These are phyloP conservation scores for Penicillium samsonianum DNA, from an alignment of 495 filamentous ascomycete genomes.

Conservation along the genomic window DNA sequence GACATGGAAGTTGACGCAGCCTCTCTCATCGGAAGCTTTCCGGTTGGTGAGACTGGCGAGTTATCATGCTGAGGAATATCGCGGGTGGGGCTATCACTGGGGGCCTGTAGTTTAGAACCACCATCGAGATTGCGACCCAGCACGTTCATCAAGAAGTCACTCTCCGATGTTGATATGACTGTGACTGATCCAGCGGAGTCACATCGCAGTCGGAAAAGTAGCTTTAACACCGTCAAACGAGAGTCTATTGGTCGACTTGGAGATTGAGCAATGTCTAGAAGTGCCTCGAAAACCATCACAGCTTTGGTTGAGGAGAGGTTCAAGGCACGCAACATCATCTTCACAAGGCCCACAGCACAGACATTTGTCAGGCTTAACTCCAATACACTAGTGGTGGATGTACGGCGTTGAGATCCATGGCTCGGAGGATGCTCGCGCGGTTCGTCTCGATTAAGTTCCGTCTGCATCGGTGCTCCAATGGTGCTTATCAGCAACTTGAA, in stretches of 20 bases:
- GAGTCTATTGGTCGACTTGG: conserved; percentile 57
- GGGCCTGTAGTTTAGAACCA: conserved; percentile 28
- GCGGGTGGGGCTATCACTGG: conserved; percentile 26
- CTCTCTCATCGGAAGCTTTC: conserved; percentile 29
- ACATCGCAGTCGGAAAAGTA: conserved; percentile 81
- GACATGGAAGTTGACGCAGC: conserved; percentile 23
- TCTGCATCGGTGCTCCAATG: conserved; percentile 40
- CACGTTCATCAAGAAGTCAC: conserved; percentile 67
- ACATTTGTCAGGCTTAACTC: conserved; percentile 46
- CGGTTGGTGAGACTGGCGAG: conserved; percentile 20
- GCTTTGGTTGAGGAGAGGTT: conserved; percentile 43
- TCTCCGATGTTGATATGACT: conserved; percentile 64
- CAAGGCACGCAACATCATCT: conserved; percentile 46
- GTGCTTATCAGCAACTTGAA: conserved; percentile 41
- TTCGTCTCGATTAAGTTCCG: conserved; percentile 34
- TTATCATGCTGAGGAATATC: conserved; percentile 31
- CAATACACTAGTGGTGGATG: conserved; percentile 35
- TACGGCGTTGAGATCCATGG: conserved; percentile 30
- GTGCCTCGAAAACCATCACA: conserved; percentile 40
- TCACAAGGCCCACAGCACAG: conserved; percentile 46
- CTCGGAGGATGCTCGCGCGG: conserved; percentile 20
- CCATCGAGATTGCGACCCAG: conserved; percentile 64
- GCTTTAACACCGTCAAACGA: conserved; percentile 76
- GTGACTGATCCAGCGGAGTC: conserved; percentile 74
- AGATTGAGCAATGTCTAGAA: conserved; percentile 43